These are phyloP conservation scores for Chenopodium formosanum DNA, from an alignment of 148 eudicot species.

Conservation along the genomic window DNA sequence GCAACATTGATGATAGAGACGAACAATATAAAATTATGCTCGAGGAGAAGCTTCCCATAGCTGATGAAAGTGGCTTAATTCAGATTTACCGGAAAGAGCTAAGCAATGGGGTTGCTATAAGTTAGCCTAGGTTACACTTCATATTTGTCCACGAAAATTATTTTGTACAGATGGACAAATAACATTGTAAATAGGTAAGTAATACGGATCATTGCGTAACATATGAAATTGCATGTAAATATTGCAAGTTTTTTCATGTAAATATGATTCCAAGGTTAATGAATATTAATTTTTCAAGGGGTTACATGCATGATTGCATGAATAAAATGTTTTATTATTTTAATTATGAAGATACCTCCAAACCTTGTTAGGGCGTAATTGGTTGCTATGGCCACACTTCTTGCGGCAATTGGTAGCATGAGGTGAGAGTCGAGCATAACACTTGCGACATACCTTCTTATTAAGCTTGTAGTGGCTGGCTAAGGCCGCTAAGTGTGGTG, in stretches of 20 bases:
- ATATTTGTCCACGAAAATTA: background rate
- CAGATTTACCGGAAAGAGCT: slow-evolving; percentile 53
- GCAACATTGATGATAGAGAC: slow-evolving; percentile 73
- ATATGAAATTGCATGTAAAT: slow-evolving; percentile 13
- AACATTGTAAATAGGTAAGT: background rate
- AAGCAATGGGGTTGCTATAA: slow-evolving; percentile 40
- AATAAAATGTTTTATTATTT: too few relatives aligned
- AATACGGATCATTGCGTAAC: background rate
- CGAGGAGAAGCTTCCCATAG: slow-evolving; percentile 70
- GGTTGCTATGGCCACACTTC: slow-evolving; percentile 22
- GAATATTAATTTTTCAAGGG: too few relatives aligned
- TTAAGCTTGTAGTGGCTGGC: background rate
- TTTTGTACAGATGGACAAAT: slow-evolving; percentile 7
- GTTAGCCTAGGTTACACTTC: background rate
- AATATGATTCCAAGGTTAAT: background rate
- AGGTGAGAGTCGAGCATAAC: background rate
- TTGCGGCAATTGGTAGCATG: slow-evolving; percentile 21
- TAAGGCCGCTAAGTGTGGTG: background rate
- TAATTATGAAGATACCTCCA: background rate
- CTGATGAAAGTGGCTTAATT: slow-evolving; percentile 49
- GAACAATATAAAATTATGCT: slow-evolving; percentile 62
- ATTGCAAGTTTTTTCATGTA: background rate
- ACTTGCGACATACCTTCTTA: slow-evolving; percentile 15
- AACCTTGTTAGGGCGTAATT: slow-evolving; percentile 6
- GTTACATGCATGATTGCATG: background rate